These are phyloP conservation scores for Penicillium antarcticum DNA, from an alignment of 495 filamentous ascomycete genomes.

Conservation along the genomic window DNA sequence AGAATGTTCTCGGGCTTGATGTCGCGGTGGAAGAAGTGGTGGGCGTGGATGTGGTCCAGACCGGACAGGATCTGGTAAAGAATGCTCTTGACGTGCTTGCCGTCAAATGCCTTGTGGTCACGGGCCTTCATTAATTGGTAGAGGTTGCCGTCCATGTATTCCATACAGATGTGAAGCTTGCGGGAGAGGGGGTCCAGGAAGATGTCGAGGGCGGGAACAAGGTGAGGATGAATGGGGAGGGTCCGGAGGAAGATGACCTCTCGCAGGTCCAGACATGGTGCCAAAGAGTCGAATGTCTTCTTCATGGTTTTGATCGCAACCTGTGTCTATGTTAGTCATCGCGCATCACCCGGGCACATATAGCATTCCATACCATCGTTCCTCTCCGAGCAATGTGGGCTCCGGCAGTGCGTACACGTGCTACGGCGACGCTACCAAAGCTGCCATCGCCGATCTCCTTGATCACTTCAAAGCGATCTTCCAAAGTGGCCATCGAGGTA, in stretches of 20 bases:
- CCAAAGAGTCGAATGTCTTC: constrained; percentile 93
- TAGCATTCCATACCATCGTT: constrained; percentile 66
- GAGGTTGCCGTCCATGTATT: constrained; percentile 99
- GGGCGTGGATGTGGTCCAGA: constrained; percentile 93
- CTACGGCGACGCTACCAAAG: constrained; percentile 93
- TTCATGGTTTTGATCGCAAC: constrained; percentile 99
- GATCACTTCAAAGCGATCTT: constrained; percentile 91
- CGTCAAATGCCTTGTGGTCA: constrained; percentile 90
- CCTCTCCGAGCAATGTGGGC: constrained; percentile 84
- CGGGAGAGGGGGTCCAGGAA: constrained; percentile 94
- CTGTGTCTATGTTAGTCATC: constrained; percentile 46
- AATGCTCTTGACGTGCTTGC: constrained; percentile 93
- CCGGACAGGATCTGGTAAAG: constrained; percentile 95
- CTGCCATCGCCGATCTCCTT: constrained; percentile 99
- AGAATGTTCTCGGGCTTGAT: constrained; percentile 99
- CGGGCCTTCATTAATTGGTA: constrained; percentile 99
- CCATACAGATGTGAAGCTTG: constrained; percentile 98
- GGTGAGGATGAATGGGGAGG: constrained; percentile 79
- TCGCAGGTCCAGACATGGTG: constrained; percentile 83
- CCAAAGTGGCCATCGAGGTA: constrained; percentile 53
- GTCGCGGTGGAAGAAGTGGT: constrained; percentile 97
- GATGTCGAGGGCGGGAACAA: constrained; percentile 97
- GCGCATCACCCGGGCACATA: not conserved
- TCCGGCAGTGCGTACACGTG: constrained; percentile 84
- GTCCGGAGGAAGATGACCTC: constrained; percentile 96